A percentile compares a stretch with the other conserved stretches of the same genome.
phyloP scores from a whole-genome alignment of 2,329 filamentous ascomycete species.

The Boeremia lycopersici region DNA sequence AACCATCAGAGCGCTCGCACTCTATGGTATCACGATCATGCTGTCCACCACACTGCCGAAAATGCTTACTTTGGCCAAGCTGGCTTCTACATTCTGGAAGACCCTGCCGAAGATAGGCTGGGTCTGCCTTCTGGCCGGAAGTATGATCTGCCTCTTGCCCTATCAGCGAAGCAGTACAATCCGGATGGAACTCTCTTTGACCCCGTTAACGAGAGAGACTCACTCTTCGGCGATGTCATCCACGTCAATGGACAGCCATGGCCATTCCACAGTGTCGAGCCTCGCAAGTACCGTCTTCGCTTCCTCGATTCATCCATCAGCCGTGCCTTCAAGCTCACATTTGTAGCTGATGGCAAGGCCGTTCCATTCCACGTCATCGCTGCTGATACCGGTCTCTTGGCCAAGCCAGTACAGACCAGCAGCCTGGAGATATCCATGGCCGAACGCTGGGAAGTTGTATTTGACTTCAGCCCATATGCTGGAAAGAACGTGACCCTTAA shows the following conservation, averaged over 20 bases:
- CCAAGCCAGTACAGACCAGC: conserved; percentile 52
- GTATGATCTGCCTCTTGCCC: conserved; percentile 62
- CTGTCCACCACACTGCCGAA: conserved; percentile 55
- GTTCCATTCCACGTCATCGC: conserved; percentile 62
- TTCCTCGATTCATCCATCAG: conserved; percentile 55
- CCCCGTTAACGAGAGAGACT: conserved; percentile 54
- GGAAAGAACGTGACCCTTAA: conserved; percentile 58
- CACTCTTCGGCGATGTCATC: conserved; percentile 63
- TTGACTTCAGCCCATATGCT: conserved; percentile 60
- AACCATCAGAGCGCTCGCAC: conserved; percentile 60
- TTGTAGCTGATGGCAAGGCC: conserved; percentile 47
- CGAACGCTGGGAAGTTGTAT: conserved; percentile 64
- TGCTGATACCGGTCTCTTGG: conserved; percentile 55
- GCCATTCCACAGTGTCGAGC: conserved; percentile 64
- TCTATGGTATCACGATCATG: conserved; percentile 62
- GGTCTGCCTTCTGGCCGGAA: conserved; percentile 56
- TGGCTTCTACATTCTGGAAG: conserved; percentile 62
- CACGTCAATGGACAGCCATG: conserved; percentile 66
- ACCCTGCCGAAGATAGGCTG: conserved; percentile 57
- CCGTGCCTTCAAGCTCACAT: conserved; percentile 58
- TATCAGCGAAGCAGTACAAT: conserved; percentile 62
- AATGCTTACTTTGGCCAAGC: conserved; percentile 66
- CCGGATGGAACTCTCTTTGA: conserved; percentile 58
- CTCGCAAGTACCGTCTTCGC: conserved; percentile 65
- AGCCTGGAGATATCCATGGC: conserved; percentile 60